Evolutionary conservation across 208 protist species (phyloP).

Genomic region (Crithidia acanthocephali): DNA sequence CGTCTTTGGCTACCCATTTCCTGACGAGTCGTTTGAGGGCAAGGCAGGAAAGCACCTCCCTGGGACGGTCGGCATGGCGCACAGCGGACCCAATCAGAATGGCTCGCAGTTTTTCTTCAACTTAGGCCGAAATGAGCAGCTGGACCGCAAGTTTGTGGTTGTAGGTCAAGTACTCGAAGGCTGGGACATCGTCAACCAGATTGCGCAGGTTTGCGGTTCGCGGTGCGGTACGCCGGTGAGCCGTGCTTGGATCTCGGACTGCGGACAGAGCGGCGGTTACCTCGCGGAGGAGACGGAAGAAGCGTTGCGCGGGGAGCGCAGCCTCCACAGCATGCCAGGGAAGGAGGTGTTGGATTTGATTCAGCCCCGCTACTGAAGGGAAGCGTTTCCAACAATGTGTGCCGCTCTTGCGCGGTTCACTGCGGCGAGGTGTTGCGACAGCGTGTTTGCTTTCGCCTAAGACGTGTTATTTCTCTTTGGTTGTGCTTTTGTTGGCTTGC

Average conservation of each 20-base stretch:
- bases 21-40: slow-evolving; percentile 94
- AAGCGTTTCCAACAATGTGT: no score
- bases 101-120: slow-evolving; percentile 96
- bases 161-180: slow-evolving; percentile 90
- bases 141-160: slow-evolving; percentile 93
- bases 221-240: slow-evolving; percentile 87
- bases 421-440: neutral
- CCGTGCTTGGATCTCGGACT: slow-evolving; percentile 88
- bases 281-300: slow-evolving; percentile 63
- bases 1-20: slow-evolving; percentile 94
- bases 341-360: slow-evolving; percentile 84
- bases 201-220: slow-evolving; percentile 68
- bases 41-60: slow-evolving; percentile 90
- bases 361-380: slow-evolving; percentile 67
- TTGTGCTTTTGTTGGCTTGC: no score
- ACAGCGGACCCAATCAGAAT: slow-evolving; percentile 88
- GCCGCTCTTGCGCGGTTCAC: no score
- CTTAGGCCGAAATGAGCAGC: slow-evolving; percentile 71
- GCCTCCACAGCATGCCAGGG: slow-evolving; percentile 64
- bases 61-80: slow-evolving; percentile 87
- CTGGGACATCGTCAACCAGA: slow-evolving; percentile 78
- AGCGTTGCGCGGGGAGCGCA: slow-evolving; percentile 57
- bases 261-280: slow-evolving; percentile 85
- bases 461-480: no score
- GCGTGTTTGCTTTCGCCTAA: neutral